These are phyloP conservation scores for Blastobotrys serpentis DNA, from an alignment of 1,139 yeast species.

Conservation along the genomic window DNA sequence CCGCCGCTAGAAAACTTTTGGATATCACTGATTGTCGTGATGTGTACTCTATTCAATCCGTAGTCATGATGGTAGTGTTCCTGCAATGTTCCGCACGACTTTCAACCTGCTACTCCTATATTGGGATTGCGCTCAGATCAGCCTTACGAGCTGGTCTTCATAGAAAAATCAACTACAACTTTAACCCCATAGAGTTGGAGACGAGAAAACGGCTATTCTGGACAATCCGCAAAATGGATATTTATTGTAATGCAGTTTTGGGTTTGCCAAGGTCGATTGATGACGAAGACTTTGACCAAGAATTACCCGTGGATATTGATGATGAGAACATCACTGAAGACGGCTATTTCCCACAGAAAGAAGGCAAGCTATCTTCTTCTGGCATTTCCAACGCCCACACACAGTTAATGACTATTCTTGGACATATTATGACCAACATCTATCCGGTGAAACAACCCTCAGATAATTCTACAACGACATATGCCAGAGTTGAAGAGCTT, in stretches of 20 bases:
- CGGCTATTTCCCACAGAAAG: conserved; percentile 42
- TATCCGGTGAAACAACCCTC: conserved; percentile 51
- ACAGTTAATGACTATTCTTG: conserved; percentile 59
- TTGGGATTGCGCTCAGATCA: conserved; percentile 87
- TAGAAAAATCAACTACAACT: conserved; percentile 62
- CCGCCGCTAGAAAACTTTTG: conserved; percentile 75
- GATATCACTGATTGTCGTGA: conserved; percentile 66
- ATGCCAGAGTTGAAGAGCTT: conserved; percentile 65
- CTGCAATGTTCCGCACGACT: conserved; percentile 87
- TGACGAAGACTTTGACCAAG: conserved; percentile 87
- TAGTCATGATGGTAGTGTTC: conserved; percentile 64
- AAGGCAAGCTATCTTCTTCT: conserved; percentile 58
- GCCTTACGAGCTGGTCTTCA: conserved; percentile 87
- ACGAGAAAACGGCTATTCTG: conserved; percentile 82
- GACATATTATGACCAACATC: conserved; percentile 53
- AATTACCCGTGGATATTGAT: conserved; percentile 77
- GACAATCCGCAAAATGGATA: conserved; percentile 89
- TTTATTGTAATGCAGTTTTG: conserved; percentile 82
- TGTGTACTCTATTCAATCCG: conserved; percentile 68
- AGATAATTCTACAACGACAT: conserved; percentile 29
- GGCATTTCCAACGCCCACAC: conserved; percentile 89
- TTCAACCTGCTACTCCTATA: conserved; percentile 86
- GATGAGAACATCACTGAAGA: conserved; percentile 81
- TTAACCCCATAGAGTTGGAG: conserved; percentile 82
- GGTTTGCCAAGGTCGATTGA: conserved; percentile 72